These are phyloP conservation scores for Ogataea nonfermentans DNA, from an alignment of 805 yeast species.

Conservation along the genomic window DNA sequence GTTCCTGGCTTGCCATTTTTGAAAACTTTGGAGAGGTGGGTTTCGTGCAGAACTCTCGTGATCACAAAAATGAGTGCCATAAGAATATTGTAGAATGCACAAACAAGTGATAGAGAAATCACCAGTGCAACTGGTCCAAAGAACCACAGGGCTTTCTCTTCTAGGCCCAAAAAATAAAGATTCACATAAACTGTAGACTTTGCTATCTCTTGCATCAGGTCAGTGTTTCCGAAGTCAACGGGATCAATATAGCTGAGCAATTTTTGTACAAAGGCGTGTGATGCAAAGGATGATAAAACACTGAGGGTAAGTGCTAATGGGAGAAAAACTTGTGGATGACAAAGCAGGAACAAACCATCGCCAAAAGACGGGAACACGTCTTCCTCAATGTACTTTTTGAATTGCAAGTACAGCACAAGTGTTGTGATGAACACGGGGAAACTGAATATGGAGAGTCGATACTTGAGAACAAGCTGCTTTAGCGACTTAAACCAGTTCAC, in stretches of 20 bases:
- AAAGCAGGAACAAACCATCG: constrained; percentile 43
- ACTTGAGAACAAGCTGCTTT: constrained; percentile 68
- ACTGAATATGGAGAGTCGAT: constrained; percentile 70
- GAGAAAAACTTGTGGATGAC: constrained; percentile 30
- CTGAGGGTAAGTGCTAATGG: constrained; percentile 30
- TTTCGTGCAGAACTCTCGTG: constrained; percentile 20
- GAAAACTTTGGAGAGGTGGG: constrained; percentile 1
- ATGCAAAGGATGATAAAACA: constrained; percentile 39
- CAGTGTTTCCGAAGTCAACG: constrained; percentile 45
- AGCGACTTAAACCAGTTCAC: constrained; percentile 61
- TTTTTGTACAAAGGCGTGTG: constrained; percentile 35
- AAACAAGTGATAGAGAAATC: constrained; percentile 45
- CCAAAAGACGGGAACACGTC: constrained; percentile 44
- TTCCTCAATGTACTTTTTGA: constrained; percentile 40
- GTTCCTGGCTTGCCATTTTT: constrained; percentile 5
- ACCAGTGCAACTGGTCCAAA: constrained; percentile 57
- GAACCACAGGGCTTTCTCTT: constrained; percentile 53
- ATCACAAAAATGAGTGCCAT: constrained; percentile 30
- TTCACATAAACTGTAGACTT: constrained; percentile 42
- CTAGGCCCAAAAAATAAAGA: constrained; percentile 65
- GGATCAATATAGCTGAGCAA: constrained; percentile 51
- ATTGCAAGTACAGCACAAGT: constrained; percentile 54
- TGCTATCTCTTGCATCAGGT: constrained; percentile 41
- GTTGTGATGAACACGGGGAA: constrained; percentile 63
- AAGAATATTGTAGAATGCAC: constrained; percentile 34